Evolutionary conservation across 164 flowering plant genomes (phyloP), one percentile per base, ranked within the genome.

Genomic region (Magnolia officinalis): DNA sequence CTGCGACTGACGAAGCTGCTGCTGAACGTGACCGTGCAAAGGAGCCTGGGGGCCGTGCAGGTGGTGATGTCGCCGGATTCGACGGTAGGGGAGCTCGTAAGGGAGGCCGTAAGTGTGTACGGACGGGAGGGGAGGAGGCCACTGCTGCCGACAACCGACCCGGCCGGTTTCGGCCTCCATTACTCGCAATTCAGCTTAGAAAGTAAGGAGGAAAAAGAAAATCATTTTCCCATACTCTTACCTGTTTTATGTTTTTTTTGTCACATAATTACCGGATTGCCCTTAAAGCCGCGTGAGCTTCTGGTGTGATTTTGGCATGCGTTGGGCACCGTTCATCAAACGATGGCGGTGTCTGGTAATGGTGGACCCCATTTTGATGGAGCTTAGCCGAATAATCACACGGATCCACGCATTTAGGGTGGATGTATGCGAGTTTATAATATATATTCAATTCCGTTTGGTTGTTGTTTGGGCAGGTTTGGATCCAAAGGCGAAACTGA

Each of bases 101-200:
- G 77, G 2, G 89, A 89, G 70, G 90, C 88, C 6, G 67, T 92
- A 0, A 75, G 86, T 72, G 91, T 84, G 81, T 94, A 94, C 76
- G 67, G 19, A 20, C 90, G 89, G 80, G 99, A 96, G 76, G 91
- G 86, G 2, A 85, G 99, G 31, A 88, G 96, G 49, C 97, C 97
- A 21, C 75, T 87, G n/a, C 74, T 92, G 26, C 81, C 85, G 6
- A 65, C 87, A 2, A 49, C 77, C 23, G 89, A 89, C 8, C 75
- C 94, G 1, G 65, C 83, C 4, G 79, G 75, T 0, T 92, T 89
- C 80, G 91, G 85, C 73, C 96, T 96, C 76, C 99, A 96, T 80
- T 93, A 96, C 61, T 93, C 99, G 7, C 95, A 91, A 78, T 96
- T 96, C 78, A 90, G 94, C 83, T 80, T 95, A 78, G 98, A 95